These are phyloP conservation scores for Pyrenophora teres DNA, from an alignment of 2,329 filamentous ascomycete species.

Conservation along the genomic window DNA sequence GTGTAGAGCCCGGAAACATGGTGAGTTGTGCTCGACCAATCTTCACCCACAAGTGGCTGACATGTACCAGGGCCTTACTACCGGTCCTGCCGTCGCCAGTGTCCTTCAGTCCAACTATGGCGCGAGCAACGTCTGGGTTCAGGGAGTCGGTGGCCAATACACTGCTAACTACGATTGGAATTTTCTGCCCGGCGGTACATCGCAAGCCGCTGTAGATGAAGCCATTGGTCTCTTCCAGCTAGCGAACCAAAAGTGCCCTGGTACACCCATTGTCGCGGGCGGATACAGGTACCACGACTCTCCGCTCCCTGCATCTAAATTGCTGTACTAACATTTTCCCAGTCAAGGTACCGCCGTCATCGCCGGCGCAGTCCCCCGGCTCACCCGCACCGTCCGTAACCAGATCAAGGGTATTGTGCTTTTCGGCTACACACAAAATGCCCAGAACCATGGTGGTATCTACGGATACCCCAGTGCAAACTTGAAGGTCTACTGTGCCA, in stretches of 20 bases:
- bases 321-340: background rate
- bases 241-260: conserved; percentile 47
- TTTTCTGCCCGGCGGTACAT: conserved; percentile 38
- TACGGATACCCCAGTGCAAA: conserved; percentile 39
- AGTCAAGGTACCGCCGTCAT: conserved; percentile 50
- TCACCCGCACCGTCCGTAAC: conserved; percentile 30
- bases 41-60: background rate
- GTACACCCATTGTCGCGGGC: conserved; percentile 46
- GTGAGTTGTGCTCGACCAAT: conserved; percentile 13
- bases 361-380: conserved; percentile 39
- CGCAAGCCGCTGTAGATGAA: conserved; percentile 38
- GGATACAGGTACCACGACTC: conserved; percentile 48
- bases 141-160: conserved; percentile 46
- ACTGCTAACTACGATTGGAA: conserved; percentile 43
- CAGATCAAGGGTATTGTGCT: conserved; percentile 47
- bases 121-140: conserved; percentile 31
- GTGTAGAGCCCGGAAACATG: conserved; percentile 35
- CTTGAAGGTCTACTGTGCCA: conserved; percentile 45
- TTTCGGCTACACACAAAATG: conserved; percentile 50
- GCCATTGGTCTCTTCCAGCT: conserved; percentile 44
- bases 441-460: conserved; percentile 45
- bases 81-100: conserved; percentile 27
- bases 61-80: conserved; percentile 20
- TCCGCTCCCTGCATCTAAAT: background rate
- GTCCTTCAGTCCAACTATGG: conserved; percentile 31